A percentile compares a stretch with the other conserved stretches of the same genome.
These are phyloP conservation scores for Aureobasidium lini DNA, from an alignment of 2,329 filamentous ascomycete genomes.

Conservation along the genomic window DNA sequence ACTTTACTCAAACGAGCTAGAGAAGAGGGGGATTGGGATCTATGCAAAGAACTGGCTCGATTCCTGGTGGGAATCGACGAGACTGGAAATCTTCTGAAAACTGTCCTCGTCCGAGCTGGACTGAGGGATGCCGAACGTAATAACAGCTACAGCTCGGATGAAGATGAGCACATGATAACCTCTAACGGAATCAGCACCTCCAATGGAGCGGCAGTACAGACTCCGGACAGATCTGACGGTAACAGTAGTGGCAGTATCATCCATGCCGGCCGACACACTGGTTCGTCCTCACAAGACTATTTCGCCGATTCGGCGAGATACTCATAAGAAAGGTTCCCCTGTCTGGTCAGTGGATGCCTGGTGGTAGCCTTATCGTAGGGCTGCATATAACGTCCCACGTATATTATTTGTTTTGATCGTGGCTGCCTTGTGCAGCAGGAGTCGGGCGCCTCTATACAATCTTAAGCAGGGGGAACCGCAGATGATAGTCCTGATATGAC, in stretches of 20 bases:
- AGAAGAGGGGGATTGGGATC: conserved; percentile 81
- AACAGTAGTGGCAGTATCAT: neutral
- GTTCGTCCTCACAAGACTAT: conserved; percentile 3
- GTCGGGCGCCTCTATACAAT: neutral
- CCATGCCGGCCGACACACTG: neutral
- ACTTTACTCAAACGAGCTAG: conserved; percentile 75
- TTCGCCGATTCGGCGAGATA: conserved; percentile 2
- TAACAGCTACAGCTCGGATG: neutral
- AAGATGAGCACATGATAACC: neutral
- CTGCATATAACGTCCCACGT: neutral
- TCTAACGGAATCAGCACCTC: neutral
- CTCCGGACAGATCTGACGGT: neutral
- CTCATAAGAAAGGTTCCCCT: neutral
- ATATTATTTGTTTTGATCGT: neutral
- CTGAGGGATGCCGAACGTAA: neutral
- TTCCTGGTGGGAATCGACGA: conserved; percentile 91
- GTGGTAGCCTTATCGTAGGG: neutral
- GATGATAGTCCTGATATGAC: neutral
- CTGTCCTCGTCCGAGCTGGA: conserved; percentile 49
- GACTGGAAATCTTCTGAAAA: conserved; percentile 68
- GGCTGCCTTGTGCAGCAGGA: neutral
- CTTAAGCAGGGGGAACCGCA: neutral
- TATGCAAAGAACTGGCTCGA: conserved; percentile 90
- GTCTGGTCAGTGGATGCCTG: neutral
- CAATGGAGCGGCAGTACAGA: neutral